Base-by-base conservation (phyloP, 768 basidiomycete species). In the Lactarius evosmus region DNA sequence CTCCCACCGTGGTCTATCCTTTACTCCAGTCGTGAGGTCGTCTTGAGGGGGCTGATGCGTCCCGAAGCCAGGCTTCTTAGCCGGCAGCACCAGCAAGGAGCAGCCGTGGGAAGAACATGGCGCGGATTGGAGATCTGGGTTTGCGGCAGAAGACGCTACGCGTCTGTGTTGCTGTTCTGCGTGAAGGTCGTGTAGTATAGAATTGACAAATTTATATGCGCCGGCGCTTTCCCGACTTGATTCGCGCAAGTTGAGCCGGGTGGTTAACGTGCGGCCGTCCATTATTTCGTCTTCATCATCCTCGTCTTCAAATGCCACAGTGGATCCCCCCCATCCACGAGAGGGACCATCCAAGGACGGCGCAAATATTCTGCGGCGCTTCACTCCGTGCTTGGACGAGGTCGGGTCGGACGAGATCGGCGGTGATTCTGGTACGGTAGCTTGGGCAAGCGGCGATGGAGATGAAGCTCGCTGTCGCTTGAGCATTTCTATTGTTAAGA, bases 101-200 rank as follows among this genome's bases (percentile, higher is more conserved):
- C 57, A 58, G 57, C 27, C 38, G 19, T 50, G 52, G 29, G 34
- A 38, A 16, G 58, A 44, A 25, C 19, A 57, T 61, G 66, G 25
- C 33, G 36, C 30, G 38, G 27, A 38, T 49, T 25, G 64, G 52
- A n/a, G 44, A 44, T 36, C 32, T 40, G 53, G n/a, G 38, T 55
- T 36, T 40, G 36, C 32, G 19, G 60, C 56, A 30, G 67, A n/a
- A 16, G 67, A 65, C 40, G 77, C 84, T 29, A 85, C 62, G 36
- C 84, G 75, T 56, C 88, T 80, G 69, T 89, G 86, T 59, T 87
- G 83, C 67, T 88, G 80, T 27, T 86, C 78, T 41, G 83, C 78
- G 69, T 92, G 90, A 57, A 91, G 72, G 69, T 91, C 85, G 61
- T 87, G 84, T 40, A 93, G 82, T 67, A 89, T 75, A 53, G 68